A percentile compares a stretch with the other conserved stretches of the same genome.
phyloP scores from a whole-genome alignment of 495 filamentous ascomycete genomes.

The Hyaloscypha finlandica region DNA sequence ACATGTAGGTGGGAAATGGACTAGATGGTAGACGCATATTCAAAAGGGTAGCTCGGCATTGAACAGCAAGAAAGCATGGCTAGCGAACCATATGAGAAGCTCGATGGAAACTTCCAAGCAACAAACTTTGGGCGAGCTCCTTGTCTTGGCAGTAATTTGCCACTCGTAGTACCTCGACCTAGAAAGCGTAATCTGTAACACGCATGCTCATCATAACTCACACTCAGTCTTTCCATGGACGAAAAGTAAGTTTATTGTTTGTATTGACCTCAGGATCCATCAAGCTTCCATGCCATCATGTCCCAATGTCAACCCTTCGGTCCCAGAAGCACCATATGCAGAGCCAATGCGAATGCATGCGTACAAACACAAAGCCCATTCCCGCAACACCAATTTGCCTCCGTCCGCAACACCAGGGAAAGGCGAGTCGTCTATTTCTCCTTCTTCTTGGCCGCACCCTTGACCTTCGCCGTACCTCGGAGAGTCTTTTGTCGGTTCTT shows the following conservation, averaged over 20 bases:
- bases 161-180: too few relatives aligned
- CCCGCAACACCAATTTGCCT: constrained; percentile 28
- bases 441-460: constrained; percentile 83
- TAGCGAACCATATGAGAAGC: too few relatives aligned
- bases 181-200: too few relatives aligned
- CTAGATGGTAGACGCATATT: too few relatives aligned
- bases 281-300: constrained; percentile 20
- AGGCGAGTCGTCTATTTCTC: constrained; percentile 40
- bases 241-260: constrained; percentile 12
- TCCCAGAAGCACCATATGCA: constrained; percentile 23
- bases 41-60: too few relatives aligned
- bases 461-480: constrained; percentile 89
- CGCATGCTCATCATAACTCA: background rate
- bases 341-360: constrained; percentile 31
- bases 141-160: too few relatives aligned
- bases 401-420: constrained; percentile 23
- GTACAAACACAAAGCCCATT: constrained; percentile 29
- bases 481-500: constrained; percentile 99
- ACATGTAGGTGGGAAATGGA: too few relatives aligned
- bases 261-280: constrained; percentile 7
- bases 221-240: background rate
- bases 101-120: too few relatives aligned
- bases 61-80: too few relatives aligned
- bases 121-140: too few relatives aligned
- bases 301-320: constrained; percentile 20